Base-by-base conservation (phyloP, 176 grass and related monocot species). In the Puccinellia tenuiflora region DNA sequence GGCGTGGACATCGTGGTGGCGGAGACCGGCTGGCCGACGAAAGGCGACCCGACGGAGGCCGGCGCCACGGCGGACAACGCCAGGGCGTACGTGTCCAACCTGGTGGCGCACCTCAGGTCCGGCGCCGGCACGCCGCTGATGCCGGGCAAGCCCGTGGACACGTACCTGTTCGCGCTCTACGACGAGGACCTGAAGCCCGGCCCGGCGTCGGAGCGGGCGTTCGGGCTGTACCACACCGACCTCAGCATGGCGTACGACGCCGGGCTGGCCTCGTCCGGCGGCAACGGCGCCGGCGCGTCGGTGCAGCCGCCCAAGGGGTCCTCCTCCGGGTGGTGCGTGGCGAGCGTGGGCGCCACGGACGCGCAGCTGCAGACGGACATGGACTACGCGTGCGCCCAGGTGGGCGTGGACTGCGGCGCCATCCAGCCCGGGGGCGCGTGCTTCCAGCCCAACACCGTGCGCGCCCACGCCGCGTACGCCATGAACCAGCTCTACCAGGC, bases 141-240 rank as follows among this genome's bases (percentile, higher is more conserved):
- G 96, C 96, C 92, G 0, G 89, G 96, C 1, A 88, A 81, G 77
- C 24, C 96, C 0, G 90, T 98, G 9, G 96, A 98, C 40, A 98
- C 96, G 5, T 98, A 98, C 87, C 85, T 98, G 46, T 98, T 98
- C 66, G 96, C 96, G 55, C 87, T 98, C 16, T 98, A 95, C 76
- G 96, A 98, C 81, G 96, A 98, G 92, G 93, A 98, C 83, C 90
- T 92, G 29, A 98, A 98, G 86, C 87, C 96, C 10, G 96, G 96
- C 0, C 92, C 96, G 1, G 29, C 85, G 13, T 98, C 96, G 20
- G 96, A 98, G 87, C 89, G 96, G 9, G 55, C 96, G 2, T 98
- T 98, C 87, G 96, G 96, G 14, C 84, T 98, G 18, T 98, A 83
- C 87, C 92, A 84, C 83, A 90, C 89, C 13, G 96, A 98, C 79